These are phyloP conservation scores for Hypseocharis bilobata DNA, from an alignment of 441 rosid genomes.

Conservation along the genomic window DNA sequence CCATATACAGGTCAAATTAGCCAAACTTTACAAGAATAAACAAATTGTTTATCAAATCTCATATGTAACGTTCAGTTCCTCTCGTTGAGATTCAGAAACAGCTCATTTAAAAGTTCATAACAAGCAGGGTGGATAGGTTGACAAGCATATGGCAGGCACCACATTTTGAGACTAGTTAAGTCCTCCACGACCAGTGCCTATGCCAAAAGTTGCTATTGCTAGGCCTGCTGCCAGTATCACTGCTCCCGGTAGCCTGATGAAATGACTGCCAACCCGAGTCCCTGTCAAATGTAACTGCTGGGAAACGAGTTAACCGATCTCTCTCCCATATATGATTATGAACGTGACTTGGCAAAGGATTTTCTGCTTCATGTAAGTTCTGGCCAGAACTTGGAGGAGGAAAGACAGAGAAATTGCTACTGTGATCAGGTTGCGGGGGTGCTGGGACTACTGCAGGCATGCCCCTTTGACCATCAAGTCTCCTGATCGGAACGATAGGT, in stretches of 20 bases:
- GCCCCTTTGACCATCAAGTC: constrained; percentile 32
- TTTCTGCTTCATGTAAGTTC: constrained; percentile 33
- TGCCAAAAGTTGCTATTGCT: constrained; percentile 27
- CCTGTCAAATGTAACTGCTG: constrained; percentile 11
- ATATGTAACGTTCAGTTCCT: background rate
- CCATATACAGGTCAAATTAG: constrained; percentile 9
- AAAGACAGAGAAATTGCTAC: constrained; percentile 29
- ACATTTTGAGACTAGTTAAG: background rate
- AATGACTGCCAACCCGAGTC: constrained; percentile 33
- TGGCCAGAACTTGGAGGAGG: constrained; percentile 35
- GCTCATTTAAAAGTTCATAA: constrained; percentile 12
- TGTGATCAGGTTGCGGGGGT: constrained; percentile 28
- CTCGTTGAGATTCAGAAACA: constrained; percentile 17
- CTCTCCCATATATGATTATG: constrained; percentile 32
- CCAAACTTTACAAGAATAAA: constrained; percentile 23
- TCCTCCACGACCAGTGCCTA: constrained; percentile 29
- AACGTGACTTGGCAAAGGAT: constrained; percentile 17
- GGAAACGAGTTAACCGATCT: constrained; percentile 36
- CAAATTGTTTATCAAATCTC: constrained; percentile 16
- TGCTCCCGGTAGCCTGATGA: constrained; percentile 21
- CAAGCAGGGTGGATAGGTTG: background rate
- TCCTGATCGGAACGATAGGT: constrained; percentile 28
- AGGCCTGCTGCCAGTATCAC: constrained; percentile 29
- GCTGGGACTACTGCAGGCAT: constrained; percentile 24
- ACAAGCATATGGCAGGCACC: background rate